phyloP scores from a whole-genome alignment of 108 stramenopile species.

The Cafeteria roenbergensis region DNA sequence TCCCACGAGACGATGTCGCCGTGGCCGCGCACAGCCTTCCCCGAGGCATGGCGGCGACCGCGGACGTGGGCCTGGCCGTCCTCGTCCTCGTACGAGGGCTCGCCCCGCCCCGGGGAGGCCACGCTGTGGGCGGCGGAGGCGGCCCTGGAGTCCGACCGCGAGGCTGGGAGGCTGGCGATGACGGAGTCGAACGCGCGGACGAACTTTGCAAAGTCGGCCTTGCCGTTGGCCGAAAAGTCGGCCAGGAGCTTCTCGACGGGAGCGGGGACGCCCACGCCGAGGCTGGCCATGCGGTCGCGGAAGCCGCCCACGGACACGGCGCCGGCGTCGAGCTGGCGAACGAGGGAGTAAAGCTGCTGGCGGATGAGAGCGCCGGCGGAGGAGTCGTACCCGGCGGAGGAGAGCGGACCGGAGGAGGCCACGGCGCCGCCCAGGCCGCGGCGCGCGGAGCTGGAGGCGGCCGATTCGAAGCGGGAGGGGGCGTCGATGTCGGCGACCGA shows the following conservation, averaged over 20 bases:
- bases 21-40: neutral
- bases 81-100: neutral
- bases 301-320: conserved; percentile 7
- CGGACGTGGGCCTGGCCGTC: too few relatives aligned
- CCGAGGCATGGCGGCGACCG: neutral
- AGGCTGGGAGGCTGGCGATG: neutral
- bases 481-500: neutral
- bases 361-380: neutral
- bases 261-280: conserved; percentile 15
- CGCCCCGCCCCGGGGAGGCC: neutral
- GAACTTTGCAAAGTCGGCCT: conserved; percentile 14
- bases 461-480: neutral
- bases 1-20: conserved; percentile 7
- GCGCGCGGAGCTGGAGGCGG: neutral
- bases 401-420: neutral
- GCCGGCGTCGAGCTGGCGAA: conserved; percentile 20
- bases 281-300: conserved; percentile 6
- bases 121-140: neutral
- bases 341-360: conserved; percentile 17
- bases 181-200: conserved; percentile 17
- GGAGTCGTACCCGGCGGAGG: neutral
- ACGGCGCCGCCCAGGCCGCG: neutral
- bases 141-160: neutral
- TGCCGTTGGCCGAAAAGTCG: conserved; percentile 7
- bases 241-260: conserved; percentile 13